Evolutionary conservation across 202 grass and related monocot species (phyloP).

Genomic region (Saccharum hybrid): DNA sequence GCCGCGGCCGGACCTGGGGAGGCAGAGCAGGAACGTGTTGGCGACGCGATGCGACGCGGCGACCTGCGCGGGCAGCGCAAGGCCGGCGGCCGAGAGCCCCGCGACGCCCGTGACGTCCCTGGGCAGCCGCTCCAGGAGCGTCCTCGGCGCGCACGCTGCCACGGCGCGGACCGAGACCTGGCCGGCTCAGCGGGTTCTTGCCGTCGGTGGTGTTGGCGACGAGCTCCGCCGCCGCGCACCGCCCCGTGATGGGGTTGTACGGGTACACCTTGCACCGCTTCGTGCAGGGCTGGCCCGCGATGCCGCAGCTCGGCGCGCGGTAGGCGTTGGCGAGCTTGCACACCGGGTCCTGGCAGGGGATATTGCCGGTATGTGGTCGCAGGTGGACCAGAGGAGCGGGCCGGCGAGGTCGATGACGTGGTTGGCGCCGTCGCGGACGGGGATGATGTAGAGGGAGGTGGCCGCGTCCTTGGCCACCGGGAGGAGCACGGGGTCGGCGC

Average conservation of each 20-base stretch:
- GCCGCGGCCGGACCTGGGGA: conserved; percentile 20
- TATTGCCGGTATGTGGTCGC: conserved; percentile 35
- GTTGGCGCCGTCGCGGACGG: conserved; percentile 13
- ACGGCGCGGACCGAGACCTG: conserved; percentile 29
- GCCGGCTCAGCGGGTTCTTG: conserved; percentile 18
- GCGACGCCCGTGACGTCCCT: conserved; percentile 32
- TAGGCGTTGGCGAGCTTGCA: conserved; percentile 44
- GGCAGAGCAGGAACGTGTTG: conserved; percentile 50
- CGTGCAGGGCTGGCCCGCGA: background rate
- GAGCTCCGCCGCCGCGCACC: conserved; percentile 41
- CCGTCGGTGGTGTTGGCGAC: conserved; percentile 47
- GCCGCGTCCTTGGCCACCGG: conserved; percentile 60
- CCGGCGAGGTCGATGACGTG: conserved; percentile 67
- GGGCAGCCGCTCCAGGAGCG: conserved; percentile 36
- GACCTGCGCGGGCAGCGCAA: conserved; percentile 50
- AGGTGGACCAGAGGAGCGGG: conserved; percentile 70
- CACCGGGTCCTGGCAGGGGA: conserved; percentile 1
- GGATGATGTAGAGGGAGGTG: conserved; percentile 75
- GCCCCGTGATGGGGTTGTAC: conserved; percentile 45
- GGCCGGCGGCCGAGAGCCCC: conserved; percentile 28
- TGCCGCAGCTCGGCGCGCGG: conserved; percentile 30
- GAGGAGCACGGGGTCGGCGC: conserved; percentile 45
- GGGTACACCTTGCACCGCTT: conserved; percentile 39
- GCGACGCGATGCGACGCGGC: conserved; percentile 28
- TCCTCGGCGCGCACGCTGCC: conserved; percentile 34